phyloP scores from a whole-genome alignment of 108 stramenopile species.

The Chaetoceros muelleri region DNA sequence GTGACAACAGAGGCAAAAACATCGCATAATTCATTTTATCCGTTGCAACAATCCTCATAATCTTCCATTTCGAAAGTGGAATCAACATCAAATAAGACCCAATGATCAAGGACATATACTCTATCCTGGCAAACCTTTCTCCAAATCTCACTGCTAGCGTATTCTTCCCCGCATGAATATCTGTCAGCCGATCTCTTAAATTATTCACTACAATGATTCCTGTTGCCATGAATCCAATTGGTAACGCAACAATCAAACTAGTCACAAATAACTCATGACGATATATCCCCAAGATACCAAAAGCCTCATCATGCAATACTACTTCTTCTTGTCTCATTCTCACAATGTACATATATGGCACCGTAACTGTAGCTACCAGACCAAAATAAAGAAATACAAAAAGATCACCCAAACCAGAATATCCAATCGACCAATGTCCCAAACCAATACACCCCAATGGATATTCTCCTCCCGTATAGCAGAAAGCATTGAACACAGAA shows the following conservation, averaged over 20 bases:
- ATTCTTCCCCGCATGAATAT: slow-evolving; percentile 52
- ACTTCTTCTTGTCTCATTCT: not conserved
- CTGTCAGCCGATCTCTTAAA: slow-evolving; percentile 77
- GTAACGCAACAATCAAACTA: not conserved
- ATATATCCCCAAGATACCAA: not conserved
- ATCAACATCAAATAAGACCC: slow-evolving; percentile 30
- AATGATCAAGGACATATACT: slow-evolving; percentile 37
- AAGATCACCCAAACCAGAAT: slow-evolving; percentile 77
- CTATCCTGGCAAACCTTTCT: slow-evolving; percentile 40
- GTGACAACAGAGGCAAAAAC: slow-evolving; percentile 45
- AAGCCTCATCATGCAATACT: not conserved
- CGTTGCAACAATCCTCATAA: not conserved
- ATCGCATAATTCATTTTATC: not conserved
- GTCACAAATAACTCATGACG: not conserved
- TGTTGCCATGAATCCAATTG: slow-evolving; percentile 55
- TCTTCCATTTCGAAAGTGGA: not conserved
- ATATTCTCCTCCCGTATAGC: slow-evolving; percentile 77
- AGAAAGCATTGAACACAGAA: slow-evolving; percentile 76
- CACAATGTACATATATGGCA: slow-evolving; percentile 45
- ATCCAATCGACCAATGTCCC: slow-evolving; percentile 62
- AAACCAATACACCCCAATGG: slow-evolving; percentile 85
- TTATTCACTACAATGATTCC: slow-evolving; percentile 88
- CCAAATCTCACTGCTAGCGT: slow-evolving; percentile 83
- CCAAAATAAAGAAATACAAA: slow-evolving; percentile 89
- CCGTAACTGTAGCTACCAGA: slow-evolving; percentile 58